A percentile compares a stretch with the other conserved stretches of the same genome.
Conservation (phyloP, 2,329 filamentous ascomycete species). For the Colletotrichum liriopes region DNA sequence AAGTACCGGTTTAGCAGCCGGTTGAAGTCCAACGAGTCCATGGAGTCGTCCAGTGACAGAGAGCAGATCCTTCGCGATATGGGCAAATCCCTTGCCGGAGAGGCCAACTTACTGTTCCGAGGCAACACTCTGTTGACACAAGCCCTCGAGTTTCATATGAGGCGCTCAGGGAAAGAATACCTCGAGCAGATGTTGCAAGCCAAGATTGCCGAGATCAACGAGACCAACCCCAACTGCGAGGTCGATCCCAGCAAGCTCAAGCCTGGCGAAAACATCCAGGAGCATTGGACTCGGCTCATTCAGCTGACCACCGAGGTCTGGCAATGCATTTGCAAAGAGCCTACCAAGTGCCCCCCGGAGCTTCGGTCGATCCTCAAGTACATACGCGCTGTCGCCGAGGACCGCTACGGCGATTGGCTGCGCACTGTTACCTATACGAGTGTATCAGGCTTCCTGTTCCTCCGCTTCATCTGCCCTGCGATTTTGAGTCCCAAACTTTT, state of each 20-base stretch:
- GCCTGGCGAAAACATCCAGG: constrained; percentile 79
- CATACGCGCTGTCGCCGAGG: constrained; percentile 91
- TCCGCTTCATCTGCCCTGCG: constrained; percentile 96
- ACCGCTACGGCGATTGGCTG: constrained; percentile 93
- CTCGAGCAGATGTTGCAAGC: constrained; percentile 89
- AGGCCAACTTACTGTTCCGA: constrained; percentile 95
- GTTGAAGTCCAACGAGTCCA: constrained; percentile 79
- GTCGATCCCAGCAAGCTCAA: constrained; percentile 89
- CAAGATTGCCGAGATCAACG: constrained; percentile 90
- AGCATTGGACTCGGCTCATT: constrained; percentile 87
- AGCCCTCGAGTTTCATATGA: constrained; percentile 95
- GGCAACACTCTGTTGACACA: constrained; percentile 96
- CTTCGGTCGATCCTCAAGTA: constrained; percentile 90
- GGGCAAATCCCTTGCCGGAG: constrained; percentile 83
- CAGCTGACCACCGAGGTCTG: constrained; percentile 86
- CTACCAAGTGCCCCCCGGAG: constrained; percentile 82
- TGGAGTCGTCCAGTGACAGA: constrained; percentile 74
- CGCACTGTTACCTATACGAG: constrained; percentile 93
- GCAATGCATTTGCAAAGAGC: constrained; percentile 85
- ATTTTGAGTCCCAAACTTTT: constrained; percentile 96
- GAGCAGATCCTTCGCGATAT: constrained; percentile 83
- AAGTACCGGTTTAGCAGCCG: constrained; percentile 81
- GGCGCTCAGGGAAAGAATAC: constrained; percentile 92
- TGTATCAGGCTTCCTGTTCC: constrained; percentile 93
- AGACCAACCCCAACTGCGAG: constrained; percentile 92